These are phyloP conservation scores for Skeletonema costatum DNA, from an alignment of 108 stramenopile genomes.

Conservation along the genomic window DNA sequence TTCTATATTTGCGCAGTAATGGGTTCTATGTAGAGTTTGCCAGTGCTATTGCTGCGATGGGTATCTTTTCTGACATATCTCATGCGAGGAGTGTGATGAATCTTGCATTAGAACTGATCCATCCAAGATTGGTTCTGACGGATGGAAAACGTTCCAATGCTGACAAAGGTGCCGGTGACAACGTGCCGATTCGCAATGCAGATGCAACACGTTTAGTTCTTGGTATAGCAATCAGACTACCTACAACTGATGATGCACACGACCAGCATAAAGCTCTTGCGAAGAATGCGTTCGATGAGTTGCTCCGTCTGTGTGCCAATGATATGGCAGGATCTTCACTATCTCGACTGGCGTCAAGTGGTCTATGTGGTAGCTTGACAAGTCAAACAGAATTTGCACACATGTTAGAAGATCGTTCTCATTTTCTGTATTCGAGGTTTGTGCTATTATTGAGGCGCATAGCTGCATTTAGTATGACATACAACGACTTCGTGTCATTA, in stretches of 20 bases:
- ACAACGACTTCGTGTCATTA: slow-evolving; percentile 84
- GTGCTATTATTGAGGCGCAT: slow-evolving; percentile 68
- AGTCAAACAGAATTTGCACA: slow-evolving; percentile 75
- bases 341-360: slow-evolving; percentile 76
- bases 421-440: slow-evolving; percentile 77
- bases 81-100: slow-evolving; percentile 59
- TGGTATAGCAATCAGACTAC: slow-evolving; percentile 68
- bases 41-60: slow-evolving; percentile 60
- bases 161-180: slow-evolving; percentile 27
- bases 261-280: slow-evolving; percentile 48
- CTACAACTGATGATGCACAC: slow-evolving; percentile 37
- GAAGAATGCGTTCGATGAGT: slow-evolving; percentile 69
- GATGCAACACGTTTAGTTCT: slow-evolving; percentile 81
- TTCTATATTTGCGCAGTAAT: slow-evolving; percentile 59
- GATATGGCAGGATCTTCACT: slow-evolving; percentile 77
- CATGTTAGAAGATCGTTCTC: slow-evolving; percentile 68
- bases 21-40: slow-evolving; percentile 84
- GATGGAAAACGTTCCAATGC: slow-evolving; percentile 40
- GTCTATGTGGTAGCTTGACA: slow-evolving; percentile 74
- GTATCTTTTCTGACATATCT: slow-evolving; percentile 48
- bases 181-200: slow-evolving; percentile 66
- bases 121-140: slow-evolving; percentile 56
- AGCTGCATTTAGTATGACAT: slow-evolving; percentile 84
- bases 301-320: slow-evolving; percentile 71
- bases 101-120: slow-evolving; percentile 70